Base-by-base conservation (phyloP, 1,284 basidiomycete species). In the Microbotryum intermedium region DNA sequence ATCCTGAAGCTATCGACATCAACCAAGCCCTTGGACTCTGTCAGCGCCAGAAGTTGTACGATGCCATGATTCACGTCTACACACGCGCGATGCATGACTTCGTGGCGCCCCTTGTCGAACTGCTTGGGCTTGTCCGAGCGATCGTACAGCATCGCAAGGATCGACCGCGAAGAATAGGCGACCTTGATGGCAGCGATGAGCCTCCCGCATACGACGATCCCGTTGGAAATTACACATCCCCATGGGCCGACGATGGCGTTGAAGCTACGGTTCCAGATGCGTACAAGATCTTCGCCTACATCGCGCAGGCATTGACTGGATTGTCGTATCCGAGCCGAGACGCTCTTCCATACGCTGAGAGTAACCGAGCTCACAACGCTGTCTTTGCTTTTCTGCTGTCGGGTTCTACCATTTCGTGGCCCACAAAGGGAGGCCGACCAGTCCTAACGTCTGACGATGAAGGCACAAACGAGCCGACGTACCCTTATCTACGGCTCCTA, bases 21-120 rank as follows among this genome's bases (percentile, higher is more conserved):
- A 88, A 98, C 72, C 95, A 97, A 75, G 87, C 87, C 1, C 85
- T 97, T 62, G 81, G 77, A 20, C 79, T 99, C 5, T 98, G 95
- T 72, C 84, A 90, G 71, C 80, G 79, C 57, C 83, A 90, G 70
- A 79, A 81, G 30, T 81, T 98, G 2, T 97, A 92, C 77, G 94
- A 97, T 72, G 93, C 94, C 0, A 80, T 98, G 62, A 87, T 94
- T 62, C 93, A 97, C 72, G 86, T 98, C 43, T 95, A 92, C 75
- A 95, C 87, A 13, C 81, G 85, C 45, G 90, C 90, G 3, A 76
- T 99, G 70, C 80, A 80, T 60, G 95, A 99, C 73, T 97, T 87
- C 69, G 84, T 92, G 25, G 84, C 89, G 2, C 94, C 95, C 0
- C 77, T 97, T 7, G 87, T 94, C 59, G 88, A 91, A 69, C 78